These are phyloP conservation scores for Coniosporium tulheliwenetii DNA, from an alignment of 2,329 filamentous ascomycete species.

Conservation along the genomic window DNA sequence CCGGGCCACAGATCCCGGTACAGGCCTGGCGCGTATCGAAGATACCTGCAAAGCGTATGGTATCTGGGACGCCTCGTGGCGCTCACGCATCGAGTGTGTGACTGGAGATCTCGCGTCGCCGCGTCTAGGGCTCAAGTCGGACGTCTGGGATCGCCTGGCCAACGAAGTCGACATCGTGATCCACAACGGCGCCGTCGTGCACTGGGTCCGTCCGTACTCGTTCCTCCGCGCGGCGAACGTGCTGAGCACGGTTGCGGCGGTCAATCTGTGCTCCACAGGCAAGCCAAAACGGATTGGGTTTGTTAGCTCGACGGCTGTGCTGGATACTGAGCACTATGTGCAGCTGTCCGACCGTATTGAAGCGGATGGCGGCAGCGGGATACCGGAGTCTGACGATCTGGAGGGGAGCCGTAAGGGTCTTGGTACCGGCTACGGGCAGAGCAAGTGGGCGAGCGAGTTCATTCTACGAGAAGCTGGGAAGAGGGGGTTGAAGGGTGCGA, in stretches of 20 bases:
- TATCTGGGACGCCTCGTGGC: constrained; percentile 61
- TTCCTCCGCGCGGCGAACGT: constrained; percentile 63
- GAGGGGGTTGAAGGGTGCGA: constrained; percentile 57
- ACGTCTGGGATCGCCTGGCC: constrained; percentile 48
- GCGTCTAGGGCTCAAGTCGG: constrained; percentile 53
- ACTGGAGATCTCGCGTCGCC: constrained; percentile 60
- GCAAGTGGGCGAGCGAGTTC: constrained; percentile 67
- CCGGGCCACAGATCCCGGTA: constrained; percentile 46
- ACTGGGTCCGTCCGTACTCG: constrained; percentile 71
- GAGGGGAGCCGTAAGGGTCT: constrained; percentile 61
- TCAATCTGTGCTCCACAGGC: constrained; percentile 60
- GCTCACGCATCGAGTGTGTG: constrained; percentile 47
- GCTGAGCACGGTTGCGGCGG: constrained; percentile 58
- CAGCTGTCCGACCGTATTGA: constrained; percentile 50
- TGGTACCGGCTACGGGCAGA: constrained; percentile 78
- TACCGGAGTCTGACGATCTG: constrained; percentile 65
- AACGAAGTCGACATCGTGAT: constrained; percentile 52
- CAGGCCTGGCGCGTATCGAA: constrained; percentile 48
- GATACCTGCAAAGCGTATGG: constrained; percentile 61
- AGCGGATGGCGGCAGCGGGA: constrained; percentile 43
- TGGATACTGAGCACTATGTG: constrained; percentile 73
- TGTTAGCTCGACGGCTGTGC: constrained; percentile 64
- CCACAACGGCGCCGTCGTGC: constrained; percentile 65
- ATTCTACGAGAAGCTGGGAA: constrained; percentile 65
- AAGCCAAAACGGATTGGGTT: constrained; percentile 71